Evolutionary conservation across 1,284 basidiomycete genomes (phyloP).

Genomic region (Mycena sp.): DNA sequence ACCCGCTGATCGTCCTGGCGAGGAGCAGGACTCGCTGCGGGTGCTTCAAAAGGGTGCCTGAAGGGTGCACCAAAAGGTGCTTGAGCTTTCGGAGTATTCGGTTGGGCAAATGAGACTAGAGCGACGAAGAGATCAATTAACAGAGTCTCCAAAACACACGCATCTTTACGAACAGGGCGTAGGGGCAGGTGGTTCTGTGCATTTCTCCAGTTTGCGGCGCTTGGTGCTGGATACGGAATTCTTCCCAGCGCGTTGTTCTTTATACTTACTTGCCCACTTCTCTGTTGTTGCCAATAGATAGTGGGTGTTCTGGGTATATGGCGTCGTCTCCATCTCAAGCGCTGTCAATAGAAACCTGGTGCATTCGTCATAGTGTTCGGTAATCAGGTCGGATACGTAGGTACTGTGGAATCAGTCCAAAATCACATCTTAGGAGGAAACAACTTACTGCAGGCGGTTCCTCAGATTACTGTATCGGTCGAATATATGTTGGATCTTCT

Average conservation of each 20-base stretch:
- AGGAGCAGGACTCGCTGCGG: too few relatives aligned
- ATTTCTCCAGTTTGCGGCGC: neutral
- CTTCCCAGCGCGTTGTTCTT: slow-evolving; percentile 37
- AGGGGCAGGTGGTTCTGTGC: too few relatives aligned
- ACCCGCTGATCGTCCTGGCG: neutral
- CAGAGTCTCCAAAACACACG: too few relatives aligned
- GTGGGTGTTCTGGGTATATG: slow-evolving; percentile 52
- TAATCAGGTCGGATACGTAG: slow-evolving; percentile 37
- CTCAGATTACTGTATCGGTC: slow-evolving; percentile 40
- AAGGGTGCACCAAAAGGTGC: too few relatives aligned
- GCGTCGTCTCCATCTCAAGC: slow-evolving; percentile 44
- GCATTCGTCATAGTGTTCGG: slow-evolving; percentile 35
- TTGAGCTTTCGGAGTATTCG: too few relatives aligned
- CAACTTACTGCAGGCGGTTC: slow-evolving; percentile 39
- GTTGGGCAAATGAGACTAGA: too few relatives aligned
- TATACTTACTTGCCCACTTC: slow-evolving; percentile 48
- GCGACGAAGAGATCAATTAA: too few relatives aligned
- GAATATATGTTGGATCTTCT: slow-evolving; percentile 39
- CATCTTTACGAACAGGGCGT: neutral
- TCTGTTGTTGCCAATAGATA: slow-evolving; percentile 44
- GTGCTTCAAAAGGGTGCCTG: too few relatives aligned
- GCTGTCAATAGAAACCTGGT: slow-evolving; percentile 36
- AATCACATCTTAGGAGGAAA: neutral
- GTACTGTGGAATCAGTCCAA: slow-evolving; percentile 27
- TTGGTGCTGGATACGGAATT: neutral